Percentiles rank a stretch among this genome's conserved stretches.
These are phyloP conservation scores for Zopfochytrium polystomum DNA, from an alignment of 371 early-diverging fungal species.

Conservation along the genomic window DNA sequence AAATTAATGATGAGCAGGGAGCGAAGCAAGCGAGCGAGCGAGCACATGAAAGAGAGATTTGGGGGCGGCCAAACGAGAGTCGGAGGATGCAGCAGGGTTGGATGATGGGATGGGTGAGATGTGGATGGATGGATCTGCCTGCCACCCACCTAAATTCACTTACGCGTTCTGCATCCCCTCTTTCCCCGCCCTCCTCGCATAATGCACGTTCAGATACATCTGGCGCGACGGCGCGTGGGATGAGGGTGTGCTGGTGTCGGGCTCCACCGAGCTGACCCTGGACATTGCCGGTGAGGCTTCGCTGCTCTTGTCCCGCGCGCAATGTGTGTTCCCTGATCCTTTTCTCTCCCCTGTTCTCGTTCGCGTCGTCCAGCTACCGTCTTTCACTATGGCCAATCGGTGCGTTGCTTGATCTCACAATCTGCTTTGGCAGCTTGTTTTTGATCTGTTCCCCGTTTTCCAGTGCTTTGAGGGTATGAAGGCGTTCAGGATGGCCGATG, in stretches of 20 bases:
- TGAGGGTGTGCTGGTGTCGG: conserved; percentile 55
- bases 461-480: conserved; percentile 80
- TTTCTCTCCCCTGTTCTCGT: too few species aligned
- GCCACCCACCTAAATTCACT: too few species aligned
- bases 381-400: conserved; percentile 24
- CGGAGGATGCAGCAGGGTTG: too few species aligned
- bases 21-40: too few species aligned
- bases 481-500: conserved; percentile 71
- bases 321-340: not conserved
- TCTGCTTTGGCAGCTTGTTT: not conserved
- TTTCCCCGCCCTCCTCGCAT: too few species aligned
- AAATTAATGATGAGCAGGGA: too few species aligned
- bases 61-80: too few species aligned
- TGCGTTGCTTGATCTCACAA: conserved; percentile 1
- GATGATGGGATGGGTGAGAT: too few species aligned
- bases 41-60: too few species aligned
- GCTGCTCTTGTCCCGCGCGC: not conserved
- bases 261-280: conserved; percentile 40
- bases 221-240: conserved; percentile 60
- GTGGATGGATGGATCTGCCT: too few species aligned
- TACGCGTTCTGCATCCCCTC: too few species aligned
- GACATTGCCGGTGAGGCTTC: conserved; percentile 38
- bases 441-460: conserved; percentile 11
- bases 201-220: too few species aligned
- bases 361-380: conserved; percentile 25